Base-by-base conservation (phyloP, 73 alveolate genomes). In the Paraurostyla sp. region DNA sequence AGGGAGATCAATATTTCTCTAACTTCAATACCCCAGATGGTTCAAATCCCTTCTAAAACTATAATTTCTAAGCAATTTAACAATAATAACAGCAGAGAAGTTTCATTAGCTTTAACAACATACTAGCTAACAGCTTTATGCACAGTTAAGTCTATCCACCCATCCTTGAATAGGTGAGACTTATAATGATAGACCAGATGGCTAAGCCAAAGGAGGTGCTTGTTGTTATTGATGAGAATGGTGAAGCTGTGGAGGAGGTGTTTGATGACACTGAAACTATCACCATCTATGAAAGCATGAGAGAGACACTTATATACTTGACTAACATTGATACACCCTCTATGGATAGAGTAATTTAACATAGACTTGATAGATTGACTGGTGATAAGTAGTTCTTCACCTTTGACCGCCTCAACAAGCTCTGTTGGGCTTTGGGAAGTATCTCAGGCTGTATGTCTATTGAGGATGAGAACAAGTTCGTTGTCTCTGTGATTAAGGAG, bases 181-280 rank as follows among this genome's bases (percentile, higher is more conserved):
- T 69, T 56, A 83, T 90, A 33, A 65, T 94, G 18, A 92, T 98
- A n/a, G 78, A 93, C 48, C 93, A 91, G 82, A 98, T 97, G 99
- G 99, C 98, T 16, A 98, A 98, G 85, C 99, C 99, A n/a, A 62
- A 95, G 71, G 99, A 98, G 96, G 99, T 98, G 6, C 95, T 96
- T 71, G 96, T 98, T 16, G 94, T 94, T 36, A 92, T 95, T 11
- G 99, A 96, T 87, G 99, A 96, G 54, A 89, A 86, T 71, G 99
- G 99, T 0, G 83, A 93, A 6, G 96, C 98, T 0, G 95, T 93
- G 6, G 96, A 94, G 71, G 98, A 94, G 69, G 96, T 83, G 27
- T 54, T 87, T 60, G 83, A 75, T 73, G 98, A 96, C 73, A 94
- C 99, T 46, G 99, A 96, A 71, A 94, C 95, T 32, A 91, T 93